Evolutionary conservation across 2,329 filamentous ascomycete species (phyloP), one percentile per base, ranked within the genome.

Genomic region (Talaromyces piceae): DNA sequence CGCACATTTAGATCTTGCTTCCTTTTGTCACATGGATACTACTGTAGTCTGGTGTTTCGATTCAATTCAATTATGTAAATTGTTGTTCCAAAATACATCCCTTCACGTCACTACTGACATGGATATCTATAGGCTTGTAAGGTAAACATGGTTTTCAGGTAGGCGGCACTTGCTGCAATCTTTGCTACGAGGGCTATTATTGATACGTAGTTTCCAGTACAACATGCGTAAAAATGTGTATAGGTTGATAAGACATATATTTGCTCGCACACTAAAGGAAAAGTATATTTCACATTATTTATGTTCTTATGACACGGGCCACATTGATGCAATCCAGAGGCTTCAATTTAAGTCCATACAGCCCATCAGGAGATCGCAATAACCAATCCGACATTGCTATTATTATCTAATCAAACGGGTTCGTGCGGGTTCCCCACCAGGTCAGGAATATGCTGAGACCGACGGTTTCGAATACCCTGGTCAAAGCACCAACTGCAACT

Each of bases 341-440:
- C 16, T 22, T 22, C 39, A 25, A 16, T 12, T 25, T 43, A 9
- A 22, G 39, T 25, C 18, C 13, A 22, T 23, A 12, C 18, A 13
- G 12, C n/a, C 39, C 18, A n/a, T 43, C 39, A 43, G n/a, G n/a
- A 37, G 33, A 37, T 37, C 33, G 20, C 33, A 37, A 18, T 37
- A 37, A 9, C n/a, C 39, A 43, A 7, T 25, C 22, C n/a, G 39
- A 43, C 11, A 43, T n/a, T 9, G 11, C 23, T 26, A 13, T 13
- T 23, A 30, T 7, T 30, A 37, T 61, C 79, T 86, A 91, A 67
- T 90, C 83, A 72, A 95, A 94, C 55, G 89, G 89, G 77, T 90
- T 91, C 74, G 89, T 93, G 68, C 87, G 86, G 65, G 91, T 96
- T 65, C 91, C 91, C 91, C 91, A 97, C 87, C 88, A 97, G 68